Evolutionary conservation across 331 rosid species (phyloP), one percentile per base, ranked within the genome.

Genomic region (Malus hybrid): DNA sequence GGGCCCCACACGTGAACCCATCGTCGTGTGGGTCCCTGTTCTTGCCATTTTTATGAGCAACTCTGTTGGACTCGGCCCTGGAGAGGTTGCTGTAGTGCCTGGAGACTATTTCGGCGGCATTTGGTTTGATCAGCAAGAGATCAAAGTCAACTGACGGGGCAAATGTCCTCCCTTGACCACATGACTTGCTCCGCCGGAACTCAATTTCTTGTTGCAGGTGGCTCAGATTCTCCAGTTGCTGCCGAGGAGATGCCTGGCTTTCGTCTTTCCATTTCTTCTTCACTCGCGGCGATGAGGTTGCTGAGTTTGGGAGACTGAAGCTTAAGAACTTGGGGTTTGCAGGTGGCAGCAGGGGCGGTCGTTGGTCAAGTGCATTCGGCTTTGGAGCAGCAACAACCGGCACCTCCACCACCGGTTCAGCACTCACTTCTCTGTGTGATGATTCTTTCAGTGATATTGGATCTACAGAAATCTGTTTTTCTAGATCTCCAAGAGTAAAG

Each of bases 261-360:
- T 74, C 77, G 0, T 72, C 76, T 34, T 74, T 86, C 64, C 61
- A 15, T 81, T 81, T 87, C 84, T 83, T 88, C 79, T 71, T 80
- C 55, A 85, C 78, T 19, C 86, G 81, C 0, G 94, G 96, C 0
- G 96, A 88, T 5, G 96, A 84, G 63, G 75, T 56, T 10, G 81
- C 96, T 0, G 96, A 93, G 82, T 84, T 93, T 1, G 97, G 98
- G 42, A 82, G 89, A 71, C 96, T 91, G 65, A 15, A 32, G 88
- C 90, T 91, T 52, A 88, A 48, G 80, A 93, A 93, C 60, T 83
- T 86, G 50, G 65, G 58, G 58, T 81, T 87, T 71, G 88, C 86
- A 61, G 94, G 81, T 3, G 94, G 81, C 6, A 88, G 62, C 10
- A 84, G 61, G 55, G 94, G 86, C 33, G 87, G 93, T 10, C 12